Conservation (phyloP, 2,329 filamentous ascomycete species). For the Colletotrichum godetiae region DNA sequence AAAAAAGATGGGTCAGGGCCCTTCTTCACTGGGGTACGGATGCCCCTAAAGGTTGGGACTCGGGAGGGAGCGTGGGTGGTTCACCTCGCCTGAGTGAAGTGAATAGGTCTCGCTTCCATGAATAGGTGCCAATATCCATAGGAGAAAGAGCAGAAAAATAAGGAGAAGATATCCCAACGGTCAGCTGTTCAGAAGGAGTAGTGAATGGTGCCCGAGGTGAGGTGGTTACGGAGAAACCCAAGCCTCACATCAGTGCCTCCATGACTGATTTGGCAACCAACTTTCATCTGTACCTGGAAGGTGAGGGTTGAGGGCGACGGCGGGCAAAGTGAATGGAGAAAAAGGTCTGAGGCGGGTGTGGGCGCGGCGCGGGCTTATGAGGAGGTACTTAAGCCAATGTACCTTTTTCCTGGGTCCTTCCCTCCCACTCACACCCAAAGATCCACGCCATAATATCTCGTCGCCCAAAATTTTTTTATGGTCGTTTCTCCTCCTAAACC, state of each 20-base stretch:
- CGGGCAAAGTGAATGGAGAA: not conserved
- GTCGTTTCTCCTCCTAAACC: slow-evolving; percentile 23
- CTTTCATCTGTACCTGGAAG: not conserved
- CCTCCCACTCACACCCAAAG: slow-evolving; percentile 22
- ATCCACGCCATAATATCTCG: slow-evolving; percentile 36
- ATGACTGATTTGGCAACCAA: not conserved
- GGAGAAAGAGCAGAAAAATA: not conserved
- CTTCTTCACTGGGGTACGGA: slow-evolving; percentile 5
- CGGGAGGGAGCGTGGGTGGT: not conserved
- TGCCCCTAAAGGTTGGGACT: no score
- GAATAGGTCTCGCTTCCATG: not conserved
- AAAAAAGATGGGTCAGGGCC: slow-evolving; percentile 9
- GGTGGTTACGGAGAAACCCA: no score
- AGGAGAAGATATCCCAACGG: not conserved
- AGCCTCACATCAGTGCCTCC: not conserved
- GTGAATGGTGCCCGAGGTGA: not conserved
- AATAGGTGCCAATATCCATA: not conserved
- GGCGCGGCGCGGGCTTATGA: slow-evolving; percentile 6
- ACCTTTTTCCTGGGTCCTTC: slow-evolving; percentile 30
- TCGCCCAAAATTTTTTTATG: slow-evolving; percentile 36
- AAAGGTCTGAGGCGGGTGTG: not conserved
- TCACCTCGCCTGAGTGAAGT: not conserved
- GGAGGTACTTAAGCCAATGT: slow-evolving; percentile 19
- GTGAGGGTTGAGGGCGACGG: not conserved
- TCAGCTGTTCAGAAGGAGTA: not conserved